Evolutionary conservation across 1,284 basidiomycete species (phyloP), one percentile per base, ranked within the genome.

Genomic region (Amylostereum areolatum): DNA sequence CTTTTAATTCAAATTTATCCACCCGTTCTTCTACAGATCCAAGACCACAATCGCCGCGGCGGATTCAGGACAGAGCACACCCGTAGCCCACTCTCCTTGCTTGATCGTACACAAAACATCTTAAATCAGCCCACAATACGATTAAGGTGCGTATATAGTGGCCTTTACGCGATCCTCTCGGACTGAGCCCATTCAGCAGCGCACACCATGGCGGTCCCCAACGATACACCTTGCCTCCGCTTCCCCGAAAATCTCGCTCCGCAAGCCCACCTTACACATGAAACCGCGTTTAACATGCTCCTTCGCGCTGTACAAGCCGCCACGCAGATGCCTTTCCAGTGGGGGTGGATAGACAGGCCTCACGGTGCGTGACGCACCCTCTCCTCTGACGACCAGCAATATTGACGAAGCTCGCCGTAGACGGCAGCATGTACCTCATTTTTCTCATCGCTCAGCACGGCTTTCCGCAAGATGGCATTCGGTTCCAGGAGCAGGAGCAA

Each of bases 271-370:
- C 60, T 89, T 8, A 73, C 66, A 1, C 70, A 80, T 40, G 82
- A 85, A n/a, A 61, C 60, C 28, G 85, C 84, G 2, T 69, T 74
- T 5, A 70, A 67, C 43, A 78, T 86, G 72, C 74, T 89, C 11
- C 42, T 75, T 5, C 76, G 81, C 48, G 83, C 80, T 18, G 66
- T 74, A 8, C 66, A 71, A 12, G 65, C 83, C 47, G 73, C 86
- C 0, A 67, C 72, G 43, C 75, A 65, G 18, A 65, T 77, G 9
- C 83, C 87, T 2, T 90, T 84, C 59, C 58, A 67, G 11, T 89
- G 85, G 83, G 69, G 73, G 1, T 89, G 79, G 56, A 77, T 90
- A 31, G 87, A 90, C 69, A 84, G 81, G 57, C 85, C 87, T 24
- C 57, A 65, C 57, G 86, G 86, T 85, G 50, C 52, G 74, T 63